phyloP scores from a whole-genome alignment of 768 basidiomycete species.

The Boletus edulis region DNA sequence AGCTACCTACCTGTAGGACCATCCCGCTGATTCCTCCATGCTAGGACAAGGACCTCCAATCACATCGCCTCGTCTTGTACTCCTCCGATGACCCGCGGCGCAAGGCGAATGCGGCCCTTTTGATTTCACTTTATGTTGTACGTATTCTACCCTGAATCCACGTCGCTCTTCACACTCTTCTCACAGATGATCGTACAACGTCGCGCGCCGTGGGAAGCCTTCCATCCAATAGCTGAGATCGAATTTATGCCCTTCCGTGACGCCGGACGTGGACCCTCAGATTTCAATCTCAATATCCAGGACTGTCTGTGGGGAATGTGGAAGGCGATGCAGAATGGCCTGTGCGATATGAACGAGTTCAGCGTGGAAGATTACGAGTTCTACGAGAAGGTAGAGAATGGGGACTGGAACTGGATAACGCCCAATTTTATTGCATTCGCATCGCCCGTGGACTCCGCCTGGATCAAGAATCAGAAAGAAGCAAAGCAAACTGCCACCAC shows the following conservation, averaged over 20 bases:
- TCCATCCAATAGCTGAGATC: constrained; percentile 87
- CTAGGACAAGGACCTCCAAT: constrained; percentile 71
- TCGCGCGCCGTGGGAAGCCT: constrained; percentile 90
- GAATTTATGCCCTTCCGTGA: constrained; percentile 97
- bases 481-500: constrained; percentile 38
- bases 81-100: constrained; percentile 79
- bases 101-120: constrained; percentile 93
- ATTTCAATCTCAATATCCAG: constrained; percentile 92
- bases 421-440: constrained; percentile 93
- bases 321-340: constrained; percentile 87
- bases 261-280: constrained; percentile 87
- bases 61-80: constrained; percentile 83
- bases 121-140: constrained; percentile 92
- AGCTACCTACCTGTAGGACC: constrained; percentile 13
- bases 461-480: constrained; percentile 77
- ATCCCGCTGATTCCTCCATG: constrained; percentile 22
- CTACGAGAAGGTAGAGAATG: constrained; percentile 94
- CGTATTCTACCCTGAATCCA: constrained; percentile 31
- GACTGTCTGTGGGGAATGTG: constrained; percentile 87
- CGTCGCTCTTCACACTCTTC: constrained; percentile 18
- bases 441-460: constrained; percentile 79
- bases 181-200: constrained; percentile 92
- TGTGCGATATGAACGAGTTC: constrained; percentile 95
- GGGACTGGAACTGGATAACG: constrained; percentile 95
- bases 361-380: constrained; percentile 89